Evolutionary conservation across 148 eudicot species (phyloP).

Genomic region (Rhododendron henanense): DNA sequence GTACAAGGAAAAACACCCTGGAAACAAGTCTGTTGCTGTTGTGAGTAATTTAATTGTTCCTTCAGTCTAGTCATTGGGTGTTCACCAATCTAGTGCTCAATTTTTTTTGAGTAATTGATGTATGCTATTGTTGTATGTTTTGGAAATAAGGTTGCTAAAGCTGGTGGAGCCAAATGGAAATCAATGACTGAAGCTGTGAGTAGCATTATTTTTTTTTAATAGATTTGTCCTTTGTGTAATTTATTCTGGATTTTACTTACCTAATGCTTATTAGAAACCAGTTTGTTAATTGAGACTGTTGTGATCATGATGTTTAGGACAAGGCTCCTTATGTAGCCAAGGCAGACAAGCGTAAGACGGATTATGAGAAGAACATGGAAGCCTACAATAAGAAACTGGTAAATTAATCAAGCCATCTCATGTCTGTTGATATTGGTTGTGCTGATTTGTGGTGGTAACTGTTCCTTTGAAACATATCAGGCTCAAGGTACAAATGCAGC

Average conservation of each 20-base stretch:
- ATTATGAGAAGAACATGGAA: constrained; percentile 23
- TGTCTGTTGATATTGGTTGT: neutral
- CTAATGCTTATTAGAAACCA: neutral
- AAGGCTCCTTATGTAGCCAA: constrained; percentile 34
- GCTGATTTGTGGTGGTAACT: neutral
- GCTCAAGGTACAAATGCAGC: constrained; percentile 15
- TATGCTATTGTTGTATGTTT: neutral
- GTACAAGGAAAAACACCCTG: constrained; percentile 29
- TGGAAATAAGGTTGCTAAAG: constrained; percentile 25
- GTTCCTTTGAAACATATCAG: constrained; percentile 4
- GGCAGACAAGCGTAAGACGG: constrained; percentile 32
- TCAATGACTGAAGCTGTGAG: constrained; percentile 25
- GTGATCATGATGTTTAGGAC: constrained; percentile 17
- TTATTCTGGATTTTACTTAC: neutral
- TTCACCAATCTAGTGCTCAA: neutral
- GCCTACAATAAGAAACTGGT: constrained; percentile 33
- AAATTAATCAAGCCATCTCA: neutral
- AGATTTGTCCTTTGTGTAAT: neutral
- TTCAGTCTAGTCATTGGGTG: neutral
- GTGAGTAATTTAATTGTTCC: constrained; percentile 10
- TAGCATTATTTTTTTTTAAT: neutral
- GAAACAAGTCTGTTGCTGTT: constrained; percentile 31
- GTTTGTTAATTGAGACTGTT: neutral
- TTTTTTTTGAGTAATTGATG: neutral
- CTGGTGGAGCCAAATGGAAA: constrained; percentile 41